A percentile compares a stretch with the other conserved stretches of the same genome.
Conservation (phyloP, 257 asterid genomes). For the Solanum piurae region DNA sequence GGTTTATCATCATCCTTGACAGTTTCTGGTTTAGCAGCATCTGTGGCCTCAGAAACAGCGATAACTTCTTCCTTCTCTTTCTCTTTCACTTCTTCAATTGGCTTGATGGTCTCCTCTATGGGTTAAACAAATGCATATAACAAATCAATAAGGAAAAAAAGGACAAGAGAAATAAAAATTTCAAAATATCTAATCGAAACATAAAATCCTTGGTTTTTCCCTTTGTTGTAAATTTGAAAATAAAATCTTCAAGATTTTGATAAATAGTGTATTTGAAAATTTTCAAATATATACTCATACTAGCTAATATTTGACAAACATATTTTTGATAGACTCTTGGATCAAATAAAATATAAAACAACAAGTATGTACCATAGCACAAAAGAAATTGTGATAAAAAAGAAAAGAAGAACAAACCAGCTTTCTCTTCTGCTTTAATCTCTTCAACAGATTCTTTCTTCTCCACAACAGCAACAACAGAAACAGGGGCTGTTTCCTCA, state of each 20-base stretch:
- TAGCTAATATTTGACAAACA: no score
- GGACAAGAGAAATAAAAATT: neutral
- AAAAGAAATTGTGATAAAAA: neutral
- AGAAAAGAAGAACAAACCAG: conserved; percentile 21
- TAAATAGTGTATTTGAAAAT: neutral
- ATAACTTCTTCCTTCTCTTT: conserved; percentile 12
- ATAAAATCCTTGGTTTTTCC: neutral
- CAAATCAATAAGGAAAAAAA: neutral
- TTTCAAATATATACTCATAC: no score
- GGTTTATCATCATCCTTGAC: conserved; percentile 20
- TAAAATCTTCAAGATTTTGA: neutral
- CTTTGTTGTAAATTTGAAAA: neutral
- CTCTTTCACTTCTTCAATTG: conserved; percentile 27
- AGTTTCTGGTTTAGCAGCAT: conserved; percentile 17
- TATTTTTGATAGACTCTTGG: neutral
- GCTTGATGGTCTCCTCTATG: conserved; percentile 28
- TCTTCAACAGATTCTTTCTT: conserved; percentile 11
- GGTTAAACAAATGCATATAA: neutral
- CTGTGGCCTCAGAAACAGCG: conserved; percentile 17
- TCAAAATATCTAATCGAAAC: neutral
- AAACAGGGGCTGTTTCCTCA: neutral
- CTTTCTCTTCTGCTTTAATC: conserved; percentile 12
- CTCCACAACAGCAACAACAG: neutral
- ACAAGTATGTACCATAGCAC: neutral
- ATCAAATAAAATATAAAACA: no score